These are phyloP conservation scores for Flaveria brownii DNA, from an alignment of 129 eudicot species.

Conservation along the genomic window DNA sequence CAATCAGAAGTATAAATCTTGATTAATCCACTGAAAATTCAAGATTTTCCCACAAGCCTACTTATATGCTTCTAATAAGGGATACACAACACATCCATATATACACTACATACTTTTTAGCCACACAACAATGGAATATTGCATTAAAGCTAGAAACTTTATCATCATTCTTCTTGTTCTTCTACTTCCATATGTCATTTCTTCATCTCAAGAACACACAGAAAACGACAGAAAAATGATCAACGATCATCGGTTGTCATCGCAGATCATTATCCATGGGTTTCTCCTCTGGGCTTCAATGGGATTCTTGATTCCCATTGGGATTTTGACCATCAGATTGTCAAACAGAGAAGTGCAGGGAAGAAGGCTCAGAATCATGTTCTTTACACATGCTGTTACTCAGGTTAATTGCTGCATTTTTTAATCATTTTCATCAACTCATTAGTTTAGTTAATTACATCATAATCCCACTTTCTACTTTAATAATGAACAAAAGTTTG, in stretches of 20 bases:
- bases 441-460: slow-evolving; percentile 29
- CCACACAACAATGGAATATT: slow-evolving; percentile 35
- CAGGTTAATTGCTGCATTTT: slow-evolving; percentile 46
- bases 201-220: slow-evolving; percentile 23
- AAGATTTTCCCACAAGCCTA: slow-evolving; percentile 25
- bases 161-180: slow-evolving; percentile 30
- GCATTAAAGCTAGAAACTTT: slow-evolving; percentile 35
- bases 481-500: slow-evolving; percentile 18
- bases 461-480: slow-evolving; percentile 37
- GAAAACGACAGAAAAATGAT: slow-evolving; percentile 27
- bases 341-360: slow-evolving; percentile 55
- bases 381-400: slow-evolving; percentile 60
- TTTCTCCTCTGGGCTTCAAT: slow-evolving; percentile 87
- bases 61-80: slow-evolving; percentile 21
- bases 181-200: slow-evolving; percentile 25
- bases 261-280: slow-evolving; percentile 57
- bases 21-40: slow-evolving; percentile 24
- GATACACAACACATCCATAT: slow-evolving; percentile 28
- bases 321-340: slow-evolving; percentile 64
- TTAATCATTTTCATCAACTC: slow-evolving; percentile 9
- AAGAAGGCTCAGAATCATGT: slow-evolving; percentile 51
- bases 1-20: slow-evolving; percentile 34
- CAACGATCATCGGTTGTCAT: slow-evolving; percentile 18
- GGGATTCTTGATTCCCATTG: slow-evolving; percentile 84
- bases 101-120: slow-evolving; percentile 31